A percentile compares a stretch with the other conserved stretches of the same genome.
phyloP scores from a whole-genome alignment of 2,329 filamentous ascomycete genomes.

The Talaromyces islandicus region DNA sequence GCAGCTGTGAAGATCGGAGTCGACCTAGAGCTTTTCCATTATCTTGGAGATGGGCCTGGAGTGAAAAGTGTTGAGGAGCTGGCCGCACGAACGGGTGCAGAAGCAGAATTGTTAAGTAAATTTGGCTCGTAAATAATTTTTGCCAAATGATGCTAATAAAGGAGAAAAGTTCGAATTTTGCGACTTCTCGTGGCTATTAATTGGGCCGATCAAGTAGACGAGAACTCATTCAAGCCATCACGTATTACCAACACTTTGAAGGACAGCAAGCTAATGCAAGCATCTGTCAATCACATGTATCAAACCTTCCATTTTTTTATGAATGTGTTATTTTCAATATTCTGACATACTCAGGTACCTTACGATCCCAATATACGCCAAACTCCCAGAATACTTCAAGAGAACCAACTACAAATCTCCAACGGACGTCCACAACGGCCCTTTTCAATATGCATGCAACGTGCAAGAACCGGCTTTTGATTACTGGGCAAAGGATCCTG shows the following conservation, averaged over 20 bases:
- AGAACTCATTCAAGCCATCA: constrained; percentile 4
- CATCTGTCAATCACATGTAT: constrained; percentile 7
- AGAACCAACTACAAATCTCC: constrained; percentile 10
- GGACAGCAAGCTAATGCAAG: constrained; percentile 2
- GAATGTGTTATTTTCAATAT: background rate
- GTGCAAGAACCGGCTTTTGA: constrained; percentile 12
- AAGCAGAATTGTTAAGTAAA: constrained; percentile 6
- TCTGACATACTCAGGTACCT: background rate
- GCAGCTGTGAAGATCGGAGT: constrained; percentile 1
- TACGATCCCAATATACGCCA: constrained; percentile 2
- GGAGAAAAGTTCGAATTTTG: constrained; percentile 5
- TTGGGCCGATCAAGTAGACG: constrained; percentile 7
- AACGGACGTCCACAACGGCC: constrained; percentile 6
- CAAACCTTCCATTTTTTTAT: background rate
- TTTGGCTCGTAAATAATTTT: background rate
- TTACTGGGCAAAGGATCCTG: constrained; percentile 12
- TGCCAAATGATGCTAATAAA: background rate
- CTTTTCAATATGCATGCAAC: constrained; percentile 16
- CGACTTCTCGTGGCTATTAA: constrained; percentile 7
- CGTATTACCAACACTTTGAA: constrained; percentile 4
- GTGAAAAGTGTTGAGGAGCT: constrained; percentile 1
- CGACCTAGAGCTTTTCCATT: constrained; percentile 1
- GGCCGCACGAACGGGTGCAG: background rate
- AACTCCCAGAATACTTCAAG: constrained; percentile 7
- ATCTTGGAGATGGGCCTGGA: constrained; percentile 3